A percentile compares a stretch with the other conserved stretches of the same genome.
Conservation (phyloP, 129 eudicot genomes). For the Pulicaria dysenterica region DNA sequence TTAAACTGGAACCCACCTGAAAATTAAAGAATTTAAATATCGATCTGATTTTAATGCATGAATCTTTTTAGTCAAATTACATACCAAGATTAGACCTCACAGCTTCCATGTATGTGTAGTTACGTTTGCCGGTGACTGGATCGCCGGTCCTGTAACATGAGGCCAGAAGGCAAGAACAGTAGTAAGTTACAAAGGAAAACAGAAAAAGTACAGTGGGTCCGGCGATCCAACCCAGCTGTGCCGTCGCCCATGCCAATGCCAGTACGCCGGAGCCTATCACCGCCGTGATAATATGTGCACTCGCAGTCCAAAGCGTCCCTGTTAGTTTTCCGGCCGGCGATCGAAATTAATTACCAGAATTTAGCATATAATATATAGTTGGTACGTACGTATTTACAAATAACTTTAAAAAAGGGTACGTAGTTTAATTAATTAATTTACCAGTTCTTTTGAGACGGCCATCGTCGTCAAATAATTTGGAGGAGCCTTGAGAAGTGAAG, state of each 20-base stretch:
- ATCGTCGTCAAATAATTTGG: constrained; percentile 57
- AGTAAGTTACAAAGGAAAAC: constrained; percentile 66
- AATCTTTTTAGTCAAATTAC: background rate
- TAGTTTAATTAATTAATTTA: background rate
- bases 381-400: too few species aligned
- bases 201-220: constrained; percentile 57
- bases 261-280: constrained; percentile 73
- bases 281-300: constrained; percentile 73
- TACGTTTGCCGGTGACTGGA: constrained; percentile 58
- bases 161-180: constrained; percentile 64
- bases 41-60: too few species aligned
- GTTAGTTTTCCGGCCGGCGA: background rate
- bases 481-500: constrained; percentile 28
- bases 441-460: constrained; percentile 65
- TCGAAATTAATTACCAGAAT: background rate
- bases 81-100: constrained; percentile 60
- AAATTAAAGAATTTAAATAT: background rate
- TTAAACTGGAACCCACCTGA: constrained; percentile 68
- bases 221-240: constrained; percentile 74
- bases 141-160: constrained; percentile 63
- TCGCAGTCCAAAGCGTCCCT: constrained; percentile 63
- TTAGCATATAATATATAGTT: too few species aligned
- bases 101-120: constrained; percentile 70
- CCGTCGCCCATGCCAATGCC: constrained; percentile 72
- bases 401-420: too few species aligned